Percentiles rank a stretch among this genome's conserved stretches.
Conservation (phyloP, 495 filamentous ascomycete species). For the Neurospora hispaniola region DNA sequence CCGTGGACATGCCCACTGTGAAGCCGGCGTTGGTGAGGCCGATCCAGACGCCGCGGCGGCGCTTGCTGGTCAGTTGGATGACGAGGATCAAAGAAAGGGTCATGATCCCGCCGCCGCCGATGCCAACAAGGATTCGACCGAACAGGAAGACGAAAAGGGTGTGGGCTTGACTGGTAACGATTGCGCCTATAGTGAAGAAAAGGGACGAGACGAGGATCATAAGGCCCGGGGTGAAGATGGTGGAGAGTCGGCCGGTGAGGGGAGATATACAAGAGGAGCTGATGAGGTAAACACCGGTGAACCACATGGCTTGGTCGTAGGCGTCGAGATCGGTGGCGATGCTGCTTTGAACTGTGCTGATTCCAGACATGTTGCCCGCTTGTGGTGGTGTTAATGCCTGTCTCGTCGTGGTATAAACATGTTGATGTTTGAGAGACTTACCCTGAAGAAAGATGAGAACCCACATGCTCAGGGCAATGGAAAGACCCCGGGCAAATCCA, state of each 20-base stretch:
- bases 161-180: slow-evolving; percentile 49
- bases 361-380: slow-evolving; percentile 66
- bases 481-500: slow-evolving; percentile 9
- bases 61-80: slow-evolving; percentile 53
- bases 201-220: slow-evolving; percentile 47
- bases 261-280: slow-evolving; percentile 57
- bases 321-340: slow-evolving; percentile 64
- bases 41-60: slow-evolving; percentile 56
- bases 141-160: slow-evolving; percentile 51
- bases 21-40: slow-evolving; percentile 51
- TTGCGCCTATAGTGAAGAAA: slow-evolving; percentile 48
- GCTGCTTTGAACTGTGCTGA: slow-evolving; percentile 59
- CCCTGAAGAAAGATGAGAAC: slow-evolving; percentile 36
- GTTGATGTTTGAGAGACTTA: neutral
- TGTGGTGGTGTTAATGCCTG: neutral
- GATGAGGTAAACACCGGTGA: slow-evolving; percentile 65
- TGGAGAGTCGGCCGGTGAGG: slow-evolving; percentile 52
- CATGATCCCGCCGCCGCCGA: slow-evolving; percentile 57
- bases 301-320: slow-evolving; percentile 62
- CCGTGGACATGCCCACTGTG: slow-evolving; percentile 58
- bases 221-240: slow-evolving; percentile 54
- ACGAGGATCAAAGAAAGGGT: slow-evolving; percentile 58
- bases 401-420: too few species aligned
- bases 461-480: slow-evolving; percentile 33
- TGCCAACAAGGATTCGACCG: slow-evolving; percentile 52